Percentiles rank a stretch among this genome's conserved stretches.
phyloP scores from a whole-genome alignment of 495 filamentous ascomycete genomes.

The Xanthoparmelia taractica region DNA sequence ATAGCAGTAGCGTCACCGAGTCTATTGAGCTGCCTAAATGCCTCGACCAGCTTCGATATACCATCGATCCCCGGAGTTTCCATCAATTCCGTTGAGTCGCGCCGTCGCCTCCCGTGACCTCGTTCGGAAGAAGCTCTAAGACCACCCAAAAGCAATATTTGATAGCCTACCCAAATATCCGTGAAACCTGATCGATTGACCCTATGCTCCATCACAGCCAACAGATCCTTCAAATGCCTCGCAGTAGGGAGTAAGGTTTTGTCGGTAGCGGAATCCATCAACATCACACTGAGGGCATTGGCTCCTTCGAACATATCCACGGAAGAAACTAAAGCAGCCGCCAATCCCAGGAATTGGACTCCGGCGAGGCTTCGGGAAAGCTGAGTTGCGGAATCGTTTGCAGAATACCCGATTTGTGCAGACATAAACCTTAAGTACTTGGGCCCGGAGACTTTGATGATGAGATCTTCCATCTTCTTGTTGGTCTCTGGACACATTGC shows the following conservation, averaged over 20 bases:
- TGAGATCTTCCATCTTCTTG: conserved; percentile 14
- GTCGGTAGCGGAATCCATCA: background rate
- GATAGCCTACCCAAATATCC: background rate
- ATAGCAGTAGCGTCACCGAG: background rate
- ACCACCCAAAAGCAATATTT: background rate
- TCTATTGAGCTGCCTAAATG: background rate
- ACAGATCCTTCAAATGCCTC: background rate
- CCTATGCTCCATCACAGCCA: background rate
- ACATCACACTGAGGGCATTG: background rate
- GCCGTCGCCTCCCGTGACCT: background rate
- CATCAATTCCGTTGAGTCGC: background rate
- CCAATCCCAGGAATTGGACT: conserved; percentile 23
- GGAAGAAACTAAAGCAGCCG: conserved; percentile 1
- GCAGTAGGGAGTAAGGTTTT: background rate
- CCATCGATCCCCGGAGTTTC: background rate
- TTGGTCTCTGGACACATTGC: conserved; percentile 19
- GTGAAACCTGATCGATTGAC: background rate
- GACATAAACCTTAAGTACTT: conserved; percentile 15
- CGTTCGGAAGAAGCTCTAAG: background rate
- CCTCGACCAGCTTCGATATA: background rate
- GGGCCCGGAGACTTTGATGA: conserved; percentile 5
- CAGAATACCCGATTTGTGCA: conserved; percentile 16
- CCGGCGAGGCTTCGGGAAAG: conserved; percentile 21
- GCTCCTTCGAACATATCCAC: background rate
- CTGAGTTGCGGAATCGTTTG: conserved; percentile 22